Evolutionary conservation across 2,329 filamentous ascomycete species (phyloP), one percentile per base, ranked within the genome.

Genomic region (Gliomastix tumulicola): DNA sequence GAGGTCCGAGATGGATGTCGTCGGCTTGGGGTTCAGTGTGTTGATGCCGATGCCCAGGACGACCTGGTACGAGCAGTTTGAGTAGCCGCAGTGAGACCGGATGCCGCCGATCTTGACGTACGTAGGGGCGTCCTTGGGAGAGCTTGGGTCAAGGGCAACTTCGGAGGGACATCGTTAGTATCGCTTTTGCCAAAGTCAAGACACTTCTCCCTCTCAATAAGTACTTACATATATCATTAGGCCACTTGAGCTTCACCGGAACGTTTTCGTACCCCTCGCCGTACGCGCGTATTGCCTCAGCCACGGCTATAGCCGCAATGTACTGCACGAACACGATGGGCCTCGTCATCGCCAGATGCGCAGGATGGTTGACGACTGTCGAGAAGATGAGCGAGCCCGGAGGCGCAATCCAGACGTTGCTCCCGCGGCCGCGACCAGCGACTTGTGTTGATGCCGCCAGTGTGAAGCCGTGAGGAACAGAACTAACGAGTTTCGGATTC

Each of bases 271-370:
- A 97, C 7, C 82, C 86, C 3, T 62, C 60, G 34, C 82, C 88
- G 53, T 97, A 97, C 19, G 70, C 73, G 44, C 85, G 82, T 43
- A 97, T 81, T 0, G 87, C 90, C 43, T 86, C 76, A 4, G 94
- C 83, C 30, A 90, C 84, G 28, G 92, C 89, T 32, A 98, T 76
- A 1, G 88, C 89, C 0, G 88, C 81, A 12, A 98, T 74, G 55
- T 98, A 98, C 58, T 97, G 92, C 20, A 97, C 71, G 59, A 98
- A 97, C 1, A 96, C 82, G 9, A 97, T 82, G 0, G 92, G 89
- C 0, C 85, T 84, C 2, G 71, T 76, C 30, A 74, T 68, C 8
- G 80, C 82, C 8, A 92, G 73, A 21, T 82, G 69, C 21, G 85
- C 76, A 1, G 84, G 76, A 60, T 98, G 92, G 44, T 87, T 85